Percentiles rank a stretch among this genome's conserved stretches.
Evolutionary conservation across 2,329 filamentous ascomycete genomes (phyloP).

Genomic region (Fusarium redolens): DNA sequence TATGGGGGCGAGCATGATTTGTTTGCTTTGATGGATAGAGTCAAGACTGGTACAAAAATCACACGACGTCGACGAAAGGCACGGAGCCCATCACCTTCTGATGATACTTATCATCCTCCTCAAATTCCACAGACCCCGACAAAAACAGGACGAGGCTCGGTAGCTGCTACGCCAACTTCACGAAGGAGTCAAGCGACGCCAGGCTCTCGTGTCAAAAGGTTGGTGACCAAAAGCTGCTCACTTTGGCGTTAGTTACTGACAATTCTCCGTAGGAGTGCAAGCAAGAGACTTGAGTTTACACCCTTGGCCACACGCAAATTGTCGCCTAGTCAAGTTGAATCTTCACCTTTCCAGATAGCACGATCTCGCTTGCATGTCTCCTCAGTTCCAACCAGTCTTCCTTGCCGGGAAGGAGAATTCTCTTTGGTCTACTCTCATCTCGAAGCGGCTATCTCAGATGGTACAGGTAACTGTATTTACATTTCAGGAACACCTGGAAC

Average conservation of each 20-base stretch:
- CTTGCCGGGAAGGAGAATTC: slow-evolving; percentile 93
- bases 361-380: slow-evolving; percentile 92
- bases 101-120: slow-evolving; percentile 49
- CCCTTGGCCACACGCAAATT: slow-evolving; percentile 90
- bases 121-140: slow-evolving; percentile 55
- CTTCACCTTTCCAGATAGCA: slow-evolving; percentile 92
- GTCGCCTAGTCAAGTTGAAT: slow-evolving; percentile 77
- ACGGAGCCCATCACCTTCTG: slow-evolving; percentile 49
- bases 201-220: slow-evolving; percentile 50
- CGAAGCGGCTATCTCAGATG: slow-evolving; percentile 92
- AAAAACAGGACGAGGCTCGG: slow-evolving; percentile 46
- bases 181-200: slow-evolving; percentile 47
- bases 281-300: slow-evolving; percentile 91
- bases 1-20: slow-evolving; percentile 76
- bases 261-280: slow-evolving; percentile 59
- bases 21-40: slow-evolving; percentile 70
- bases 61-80: slow-evolving; percentile 56
- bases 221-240: neutral
- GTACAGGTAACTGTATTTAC: slow-evolving; percentile 95
- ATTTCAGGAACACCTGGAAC: slow-evolving; percentile 99
- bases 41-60: slow-evolving; percentile 79
- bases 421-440: slow-evolving; percentile 92
- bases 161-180: slow-evolving; percentile 48
- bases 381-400: slow-evolving; percentile 87
- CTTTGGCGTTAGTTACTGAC: slow-evolving; percentile 5